Base-by-base conservation (phyloP, 129 eudicot species). In the Flaveria linearis region DNA sequence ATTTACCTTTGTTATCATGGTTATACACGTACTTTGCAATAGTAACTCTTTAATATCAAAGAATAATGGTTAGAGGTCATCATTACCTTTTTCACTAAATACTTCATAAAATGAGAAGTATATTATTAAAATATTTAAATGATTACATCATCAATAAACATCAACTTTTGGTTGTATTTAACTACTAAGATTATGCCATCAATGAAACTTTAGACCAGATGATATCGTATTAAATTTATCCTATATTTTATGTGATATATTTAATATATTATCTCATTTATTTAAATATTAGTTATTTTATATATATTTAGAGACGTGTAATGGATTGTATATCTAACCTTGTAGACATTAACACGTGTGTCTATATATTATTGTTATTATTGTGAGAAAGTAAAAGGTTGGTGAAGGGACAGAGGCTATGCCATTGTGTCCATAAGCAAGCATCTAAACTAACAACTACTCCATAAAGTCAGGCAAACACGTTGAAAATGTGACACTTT, bases 391-490 rank as follows among this genome's bases (percentile, higher is more conserved):
- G 71, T 74, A 63, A 16, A 68, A 69, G 42, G 76, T 75, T 75
- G 57, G 71, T 47, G 72, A 63, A 28, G 33, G 36, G 23, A 51
- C 33, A 74, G 61, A 15, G 16, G 25, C 60, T 60, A 52, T 53
- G 53, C 41, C 66, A 50, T 61, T 53, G 50, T 72, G 66, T 36
- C 65, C 42, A 20, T 15, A 23, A 49, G 58, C 13, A 70, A 76
- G 80, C 80, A 76, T 76, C 80, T 33, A 72, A 58, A 78, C 76
- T 0, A 69, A 42, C 56, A 41, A 56, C 63, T 71, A 42, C 68
- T 43, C 47, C 9, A 18, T 64, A 52, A 68, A 70, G 51, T 26
- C 3, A 56, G 25, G 72, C 63, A 58, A 68, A 75, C 77, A 81
- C 71, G 51, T 76, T 74, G 57, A 70, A 76, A 70, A 76, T 52